A percentile compares a stretch with the other conserved stretches of the same genome.
Evolutionary conservation across 495 filamentous ascomycete species (phyloP).

Genomic region (Glonium stellatum): DNA sequence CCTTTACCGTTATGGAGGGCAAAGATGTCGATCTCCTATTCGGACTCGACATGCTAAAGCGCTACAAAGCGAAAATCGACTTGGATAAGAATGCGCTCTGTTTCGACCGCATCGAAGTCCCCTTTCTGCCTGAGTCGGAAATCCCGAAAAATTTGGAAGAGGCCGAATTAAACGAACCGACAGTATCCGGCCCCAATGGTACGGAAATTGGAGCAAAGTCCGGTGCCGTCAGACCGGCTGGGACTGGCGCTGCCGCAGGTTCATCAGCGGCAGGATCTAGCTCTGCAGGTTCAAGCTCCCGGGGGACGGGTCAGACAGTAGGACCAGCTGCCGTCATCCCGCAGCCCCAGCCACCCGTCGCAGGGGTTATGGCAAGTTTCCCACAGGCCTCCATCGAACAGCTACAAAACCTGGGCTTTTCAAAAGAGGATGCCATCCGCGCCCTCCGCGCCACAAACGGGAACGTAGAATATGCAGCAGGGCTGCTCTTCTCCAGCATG

Average conservation of each 20-base stretch:
- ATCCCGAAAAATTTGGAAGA: constrained; percentile 76
- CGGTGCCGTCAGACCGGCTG: constrained; percentile 66
- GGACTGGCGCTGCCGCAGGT: constrained; percentile 42
- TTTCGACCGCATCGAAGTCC: constrained; percentile 76
- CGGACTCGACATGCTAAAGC: constrained; percentile 91
- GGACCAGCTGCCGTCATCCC: not conserved
- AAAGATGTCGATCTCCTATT: constrained; percentile 94
- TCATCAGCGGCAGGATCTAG: constrained; percentile 34
- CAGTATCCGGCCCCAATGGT: constrained; percentile 76
- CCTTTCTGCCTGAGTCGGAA: constrained; percentile 86
- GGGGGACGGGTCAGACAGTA: constrained; percentile 9
- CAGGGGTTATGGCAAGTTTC: constrained; percentile 33
- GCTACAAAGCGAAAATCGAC: constrained; percentile 89
- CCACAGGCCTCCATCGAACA: constrained; percentile 58
- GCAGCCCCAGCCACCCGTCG: not conserved
- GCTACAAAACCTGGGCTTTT: constrained; percentile 70
- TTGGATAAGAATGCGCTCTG: constrained; percentile 69
- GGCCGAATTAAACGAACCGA: constrained; percentile 69
- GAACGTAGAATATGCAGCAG: constrained; percentile 74
- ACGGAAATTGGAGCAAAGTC: constrained; percentile 76
- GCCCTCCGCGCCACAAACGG: constrained; percentile 73
- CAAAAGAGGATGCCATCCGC: constrained; percentile 62
- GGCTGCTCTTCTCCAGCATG: constrained; percentile 54
- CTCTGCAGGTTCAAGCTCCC: constrained; percentile 11
- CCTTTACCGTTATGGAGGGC: constrained; percentile 99